Conservation (phyloP, 305 asterid species). For the Fraxinus dipetala region DNA sequence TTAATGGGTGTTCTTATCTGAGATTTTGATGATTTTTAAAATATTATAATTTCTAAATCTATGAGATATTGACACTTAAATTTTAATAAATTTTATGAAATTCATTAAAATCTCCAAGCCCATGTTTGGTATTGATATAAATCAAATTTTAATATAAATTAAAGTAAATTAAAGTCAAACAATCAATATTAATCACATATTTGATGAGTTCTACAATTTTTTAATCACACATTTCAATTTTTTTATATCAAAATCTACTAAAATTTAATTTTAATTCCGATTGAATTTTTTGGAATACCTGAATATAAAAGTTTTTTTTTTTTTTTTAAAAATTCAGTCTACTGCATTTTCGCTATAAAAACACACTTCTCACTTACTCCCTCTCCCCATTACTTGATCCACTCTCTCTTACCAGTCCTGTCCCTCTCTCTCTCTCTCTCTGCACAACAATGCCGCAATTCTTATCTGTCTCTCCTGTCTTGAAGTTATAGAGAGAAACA, state of each 20-base stretch:
- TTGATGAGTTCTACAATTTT: no score
- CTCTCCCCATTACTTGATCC: conserved; percentile 48
- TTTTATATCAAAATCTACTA: no score
- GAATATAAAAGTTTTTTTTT: no score
- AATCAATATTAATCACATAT: no score
- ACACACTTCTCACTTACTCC: conserved; percentile 32
- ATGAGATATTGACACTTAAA: not conserved
- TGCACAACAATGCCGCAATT: conserved; percentile 47
- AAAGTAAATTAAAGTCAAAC: no score
- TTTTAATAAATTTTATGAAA: no score
- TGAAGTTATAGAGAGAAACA: conserved; percentile 12
- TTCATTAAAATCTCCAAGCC: not conserved
- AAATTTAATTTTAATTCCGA: no score
- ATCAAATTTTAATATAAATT: no score
- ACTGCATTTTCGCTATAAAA: conserved; percentile 52
- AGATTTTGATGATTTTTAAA: not conserved
- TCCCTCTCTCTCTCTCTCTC: conserved; percentile 7
- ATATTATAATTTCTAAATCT: no score
- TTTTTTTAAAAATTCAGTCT: not conserved
- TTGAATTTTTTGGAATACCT: not conserved
- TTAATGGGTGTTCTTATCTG: not conserved
- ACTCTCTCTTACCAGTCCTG: conserved; percentile 19
- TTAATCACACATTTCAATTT: no score
- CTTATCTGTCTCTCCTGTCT: conserved; percentile 33
- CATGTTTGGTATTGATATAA: no score